Base-by-base conservation (phyloP, 2,329 filamentous ascomycete species). In the Verticillium dahliae region DNA sequence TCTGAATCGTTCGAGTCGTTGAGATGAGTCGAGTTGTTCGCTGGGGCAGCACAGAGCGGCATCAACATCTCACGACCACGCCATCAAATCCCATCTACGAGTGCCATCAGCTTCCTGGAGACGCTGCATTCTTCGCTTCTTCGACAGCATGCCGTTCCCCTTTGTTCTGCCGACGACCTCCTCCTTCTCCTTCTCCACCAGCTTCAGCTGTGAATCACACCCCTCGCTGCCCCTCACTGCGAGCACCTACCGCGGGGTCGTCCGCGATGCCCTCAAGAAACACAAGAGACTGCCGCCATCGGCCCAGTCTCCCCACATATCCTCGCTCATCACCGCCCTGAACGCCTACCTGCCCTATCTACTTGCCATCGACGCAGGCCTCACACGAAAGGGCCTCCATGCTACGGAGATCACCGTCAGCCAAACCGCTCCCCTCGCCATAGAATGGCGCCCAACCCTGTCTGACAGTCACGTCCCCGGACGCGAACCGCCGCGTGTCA, bases 101-200 rank as follows among this genome's bases (percentile, higher is more conserved):
- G 14, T 18, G 15, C 34, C 34, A 45, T 15, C 31, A 22, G 22
- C 58, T 18, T 54, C 10, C 14, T 54, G 41, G 34, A 31, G 58
- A 59, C 33, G 58, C 41, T 34, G 27, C 18, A 22, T 22, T 22
- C 18, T 22, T 22, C 18, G 1, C 35, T 45, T 27, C 6, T 15
- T 55, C 67, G 77, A 27, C 52, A 50, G 18, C n/a, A 98, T 98
- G 95, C 93, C 94, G 37, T 98, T 91, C 72, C 90, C 90, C 13
- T 97, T 97, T 71, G 78, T 85, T 11, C 85, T 98, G 37, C 93
- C 95, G 1, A 98, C 94, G 1, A 97, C 94, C 5, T 96, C 92
- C 38, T 85, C 89, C 60, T 89, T 96, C 71, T 88, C 90, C 59
- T 94, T 97, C 72, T 89, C 90, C 27, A 81, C 88, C 41, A 90